These are phyloP conservation scores for Neurospora sp. DNA, from an alignment of 495 filamentous ascomycete species.

Conservation along the genomic window DNA sequence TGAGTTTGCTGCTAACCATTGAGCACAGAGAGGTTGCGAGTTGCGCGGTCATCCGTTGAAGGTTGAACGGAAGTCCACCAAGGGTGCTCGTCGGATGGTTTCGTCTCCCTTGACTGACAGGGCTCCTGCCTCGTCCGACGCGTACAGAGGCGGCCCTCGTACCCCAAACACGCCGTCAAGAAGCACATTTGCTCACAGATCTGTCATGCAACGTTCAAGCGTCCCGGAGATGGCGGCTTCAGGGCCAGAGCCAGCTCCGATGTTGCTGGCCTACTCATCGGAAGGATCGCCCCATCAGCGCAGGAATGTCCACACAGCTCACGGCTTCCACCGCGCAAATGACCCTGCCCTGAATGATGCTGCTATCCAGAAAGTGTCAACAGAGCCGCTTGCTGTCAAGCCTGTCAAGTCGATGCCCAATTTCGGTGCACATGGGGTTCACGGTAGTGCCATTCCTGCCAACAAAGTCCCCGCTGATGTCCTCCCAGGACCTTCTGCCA, in stretches of 20 bases:
- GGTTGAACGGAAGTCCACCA: conserved; percentile 12
- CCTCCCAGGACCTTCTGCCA: neutral
- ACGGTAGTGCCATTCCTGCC: neutral
- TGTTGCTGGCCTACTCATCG: neutral
- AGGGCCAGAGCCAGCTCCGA: neutral
- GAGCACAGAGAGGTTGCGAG: neutral
- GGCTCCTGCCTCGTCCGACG: neutral
- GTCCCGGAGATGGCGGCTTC: neutral
- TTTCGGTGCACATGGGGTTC: neutral
- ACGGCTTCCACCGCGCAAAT: neutral
- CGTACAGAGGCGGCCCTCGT: neutral
- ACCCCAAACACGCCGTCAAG: neutral
- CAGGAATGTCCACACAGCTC: neutral
- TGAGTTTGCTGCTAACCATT: conserved; percentile 4
- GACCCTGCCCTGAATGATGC: neutral
- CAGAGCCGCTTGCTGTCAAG: neutral
- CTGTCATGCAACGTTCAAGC: neutral
- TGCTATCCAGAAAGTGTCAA: neutral
- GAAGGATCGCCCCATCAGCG: neutral
- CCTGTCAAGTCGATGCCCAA: neutral
- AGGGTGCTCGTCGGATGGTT: neutral
- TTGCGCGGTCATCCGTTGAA: conserved; percentile 4
- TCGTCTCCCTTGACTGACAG: neutral
- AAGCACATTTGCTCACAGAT: neutral
- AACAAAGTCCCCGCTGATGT: neutral